Conservation (phyloP, 1,284 basidiomycete genomes). For the Leccinum subfulvum region DNA sequence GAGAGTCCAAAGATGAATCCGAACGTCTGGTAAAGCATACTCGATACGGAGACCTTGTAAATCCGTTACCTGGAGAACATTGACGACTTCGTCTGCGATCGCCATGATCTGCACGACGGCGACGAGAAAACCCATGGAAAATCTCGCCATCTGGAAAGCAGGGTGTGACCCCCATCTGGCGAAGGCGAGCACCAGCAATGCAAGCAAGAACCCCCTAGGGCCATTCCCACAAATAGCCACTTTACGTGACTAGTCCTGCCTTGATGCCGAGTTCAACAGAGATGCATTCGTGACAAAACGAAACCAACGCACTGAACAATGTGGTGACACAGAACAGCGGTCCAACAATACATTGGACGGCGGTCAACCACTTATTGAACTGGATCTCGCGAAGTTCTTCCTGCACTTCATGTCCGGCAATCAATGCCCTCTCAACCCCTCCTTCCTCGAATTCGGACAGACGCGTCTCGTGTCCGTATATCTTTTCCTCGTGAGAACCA, state of each 20-base stretch:
- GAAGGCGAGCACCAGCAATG: slow-evolving; percentile 59
- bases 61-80: slow-evolving; percentile 70
- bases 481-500: slow-evolving; percentile 47
- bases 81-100: slow-evolving; percentile 91
- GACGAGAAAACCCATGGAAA: slow-evolving; percentile 86
- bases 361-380: slow-evolving; percentile 82
- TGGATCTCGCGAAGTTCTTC: slow-evolving; percentile 61
- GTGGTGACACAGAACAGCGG: slow-evolving; percentile 77
- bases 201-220: slow-evolving; percentile 56
- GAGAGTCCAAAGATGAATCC: slow-evolving; percentile 92
- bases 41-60: neutral
- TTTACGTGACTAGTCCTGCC: slow-evolving; percentile 53
- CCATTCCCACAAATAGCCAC: slow-evolving; percentile 58
- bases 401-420: slow-evolving; percentile 65
- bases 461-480: slow-evolving; percentile 26
- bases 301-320: slow-evolving; percentile 61
- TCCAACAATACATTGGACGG: slow-evolving; percentile 76
- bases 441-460: slow-evolving; percentile 66
- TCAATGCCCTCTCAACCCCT: slow-evolving; percentile 58
- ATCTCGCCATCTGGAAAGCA: slow-evolving; percentile 68
- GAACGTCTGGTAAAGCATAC: slow-evolving; percentile 61
- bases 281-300: slow-evolving; percentile 5
- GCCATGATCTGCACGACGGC: slow-evolving; percentile 94
- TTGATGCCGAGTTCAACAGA: slow-evolving; percentile 29
- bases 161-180: slow-evolving; percentile 60